Evolutionary conservation across 2,329 filamentous ascomycete species (phyloP).

Genomic region (Sporothrix phasma): DNA sequence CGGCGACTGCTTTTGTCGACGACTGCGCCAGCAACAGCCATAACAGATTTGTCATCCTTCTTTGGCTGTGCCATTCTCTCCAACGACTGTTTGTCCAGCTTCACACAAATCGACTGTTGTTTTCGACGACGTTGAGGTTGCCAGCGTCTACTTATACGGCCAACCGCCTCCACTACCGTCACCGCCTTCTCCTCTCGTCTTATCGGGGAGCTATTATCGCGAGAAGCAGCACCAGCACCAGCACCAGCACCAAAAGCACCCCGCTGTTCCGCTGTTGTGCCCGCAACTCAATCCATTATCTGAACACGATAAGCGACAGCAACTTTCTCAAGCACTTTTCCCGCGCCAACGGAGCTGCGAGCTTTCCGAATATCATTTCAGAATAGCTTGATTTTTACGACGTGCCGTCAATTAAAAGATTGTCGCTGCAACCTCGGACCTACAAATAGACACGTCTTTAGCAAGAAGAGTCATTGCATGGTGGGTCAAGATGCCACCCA

Average conservation of each 20-base stretch:
- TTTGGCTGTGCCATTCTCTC: conserved; percentile 2
- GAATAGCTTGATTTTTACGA: not conserved
- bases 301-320: not conserved
- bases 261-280: conserved; percentile 17
- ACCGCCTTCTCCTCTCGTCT: conserved; percentile 19
- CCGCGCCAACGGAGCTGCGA: not conserved
- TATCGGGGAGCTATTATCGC: conserved; percentile 17
- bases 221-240: not conserved
- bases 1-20: conserved; percentile 13
- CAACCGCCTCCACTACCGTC: conserved; percentile 8
- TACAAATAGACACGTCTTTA: not conserved
- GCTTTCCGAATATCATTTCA: not conserved
- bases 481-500: conserved; percentile 74
- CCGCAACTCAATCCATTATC: conserved; percentile 1
- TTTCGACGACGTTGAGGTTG: not conserved
- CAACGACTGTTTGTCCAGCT: conserved; percentile 12
- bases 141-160: not conserved
- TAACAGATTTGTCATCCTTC: conserved; percentile 15
- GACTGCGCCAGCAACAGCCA: conserved; percentile 20
- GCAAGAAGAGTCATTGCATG: conserved; percentile 32
- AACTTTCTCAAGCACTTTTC: not conserved
- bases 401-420: not conserved
- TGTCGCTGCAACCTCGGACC: not conserved
- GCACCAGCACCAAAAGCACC: not conserved
- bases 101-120: not conserved